Evolutionary conservation across 2,329 filamentous ascomycete genomes (phyloP).

Genomic region (Lasiodiplodia sp.): DNA sequence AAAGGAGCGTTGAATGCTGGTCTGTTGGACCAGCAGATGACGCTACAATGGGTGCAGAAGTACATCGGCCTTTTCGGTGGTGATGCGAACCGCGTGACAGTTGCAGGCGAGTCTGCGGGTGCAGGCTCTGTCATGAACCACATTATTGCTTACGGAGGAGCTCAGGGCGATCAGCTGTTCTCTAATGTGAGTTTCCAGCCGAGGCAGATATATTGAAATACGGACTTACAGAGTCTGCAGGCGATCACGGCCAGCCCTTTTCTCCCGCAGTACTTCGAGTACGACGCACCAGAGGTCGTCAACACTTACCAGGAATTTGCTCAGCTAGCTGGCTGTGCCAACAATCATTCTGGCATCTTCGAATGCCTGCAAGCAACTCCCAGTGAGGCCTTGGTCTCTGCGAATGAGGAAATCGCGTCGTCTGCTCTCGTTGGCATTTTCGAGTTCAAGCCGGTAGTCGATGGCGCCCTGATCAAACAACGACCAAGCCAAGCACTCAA

Average conservation of each 20-base stretch:
- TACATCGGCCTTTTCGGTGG: slow-evolving; percentile 60
- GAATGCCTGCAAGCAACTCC: slow-evolving; percentile 63
- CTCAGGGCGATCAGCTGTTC: slow-evolving; percentile 44
- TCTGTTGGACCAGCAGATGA: slow-evolving; percentile 57
- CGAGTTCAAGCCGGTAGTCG: slow-evolving; percentile 68
- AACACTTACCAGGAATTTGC: slow-evolving; percentile 58
- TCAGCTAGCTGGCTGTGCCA: slow-evolving; percentile 56
- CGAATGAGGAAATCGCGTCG: slow-evolving; percentile 58
- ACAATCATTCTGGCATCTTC: slow-evolving; percentile 38
- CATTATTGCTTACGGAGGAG: slow-evolving; percentile 44
- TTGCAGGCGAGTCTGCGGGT: slow-evolving; percentile 50
- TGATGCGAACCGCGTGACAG: slow-evolving; percentile 41
- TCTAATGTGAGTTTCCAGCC: slow-evolving; percentile 39
- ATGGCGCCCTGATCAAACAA: slow-evolving; percentile 60
- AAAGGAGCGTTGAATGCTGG: slow-evolving; percentile 50
- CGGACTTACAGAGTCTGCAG: not conserved
- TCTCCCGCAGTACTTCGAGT: slow-evolving; percentile 65
- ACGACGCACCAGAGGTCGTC: slow-evolving; percentile 60
- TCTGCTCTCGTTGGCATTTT: slow-evolving; percentile 64
- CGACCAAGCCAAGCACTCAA: slow-evolving; percentile 49
- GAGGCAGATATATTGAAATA: rapidly evolving
- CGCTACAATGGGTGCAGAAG: slow-evolving; percentile 59
- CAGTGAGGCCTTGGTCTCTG: slow-evolving; percentile 61
- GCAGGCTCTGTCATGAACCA: slow-evolving; percentile 50
- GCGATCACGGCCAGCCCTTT: slow-evolving; percentile 53